A percentile compares a stretch with the other conserved stretches of the same genome.
These are phyloP conservation scores for Penicillium bovifimosum DNA, from an alignment of 495 filamentous ascomycete genomes.

Conservation along the genomic window DNA sequence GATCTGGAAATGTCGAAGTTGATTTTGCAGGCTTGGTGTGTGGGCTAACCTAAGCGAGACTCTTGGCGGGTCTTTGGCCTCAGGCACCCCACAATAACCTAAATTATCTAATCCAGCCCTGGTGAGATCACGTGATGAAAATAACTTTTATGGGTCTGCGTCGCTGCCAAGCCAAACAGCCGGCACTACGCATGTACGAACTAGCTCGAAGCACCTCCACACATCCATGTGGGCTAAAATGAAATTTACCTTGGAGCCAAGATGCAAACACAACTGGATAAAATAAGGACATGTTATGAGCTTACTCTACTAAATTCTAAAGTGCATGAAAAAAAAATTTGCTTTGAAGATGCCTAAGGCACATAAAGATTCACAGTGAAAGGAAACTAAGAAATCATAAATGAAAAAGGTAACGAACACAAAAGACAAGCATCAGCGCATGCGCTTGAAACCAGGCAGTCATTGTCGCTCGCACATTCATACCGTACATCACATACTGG, in stretches of 20 bases:
- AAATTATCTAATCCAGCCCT: constrained; percentile 6
- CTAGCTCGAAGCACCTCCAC: constrained; percentile 3
- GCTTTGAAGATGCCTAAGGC: constrained; percentile 16
- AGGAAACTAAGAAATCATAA: constrained; percentile 24
- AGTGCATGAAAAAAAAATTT: constrained; percentile 1
- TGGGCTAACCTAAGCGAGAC: constrained; percentile 44
- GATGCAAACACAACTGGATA: neutral
- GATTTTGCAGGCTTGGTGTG: constrained; percentile 47
- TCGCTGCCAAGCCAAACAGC: constrained; percentile 8
- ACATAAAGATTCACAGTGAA: constrained; percentile 25
- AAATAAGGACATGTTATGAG: neutral
- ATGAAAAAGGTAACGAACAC: constrained; percentile 23
- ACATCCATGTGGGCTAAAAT: constrained; percentile 4
- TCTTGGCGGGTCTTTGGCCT: constrained; percentile 16
- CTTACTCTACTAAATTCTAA: constrained; percentile 5
- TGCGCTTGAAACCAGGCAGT: constrained; percentile 7
- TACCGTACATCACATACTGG: constrained; percentile 27
- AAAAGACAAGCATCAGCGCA: constrained; percentile 13
- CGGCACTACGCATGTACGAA: constrained; percentile 3
- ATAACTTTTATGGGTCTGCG: constrained; percentile 1
- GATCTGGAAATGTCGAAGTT: constrained; percentile 38
- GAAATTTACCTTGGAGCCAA: neutral
- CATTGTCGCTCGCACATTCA: constrained; percentile 21
- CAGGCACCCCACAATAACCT: constrained; percentile 15
- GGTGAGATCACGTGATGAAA: neutral